Percentiles rank a stretch among this genome's conserved stretches.
These are phyloP conservation scores for Naematelia aurantialba DNA, from an alignment of 768 basidiomycete genomes.

Conservation along the genomic window DNA sequence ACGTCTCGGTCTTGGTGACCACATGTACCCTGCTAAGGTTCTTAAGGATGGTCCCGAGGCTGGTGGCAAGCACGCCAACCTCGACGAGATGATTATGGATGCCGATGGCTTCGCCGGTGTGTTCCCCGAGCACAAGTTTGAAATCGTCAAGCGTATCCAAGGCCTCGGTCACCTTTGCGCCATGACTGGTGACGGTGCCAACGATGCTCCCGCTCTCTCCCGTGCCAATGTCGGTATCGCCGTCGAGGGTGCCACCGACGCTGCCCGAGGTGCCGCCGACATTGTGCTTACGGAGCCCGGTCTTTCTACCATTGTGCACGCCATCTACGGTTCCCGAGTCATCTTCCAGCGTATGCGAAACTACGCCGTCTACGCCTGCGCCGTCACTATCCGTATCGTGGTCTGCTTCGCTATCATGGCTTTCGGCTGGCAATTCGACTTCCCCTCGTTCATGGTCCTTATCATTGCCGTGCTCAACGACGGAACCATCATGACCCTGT, in stretches of 20 bases:
- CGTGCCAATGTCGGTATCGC: conserved; percentile 99
- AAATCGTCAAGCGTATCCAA: conserved; percentile 97
- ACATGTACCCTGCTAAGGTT: conserved; percentile 99
- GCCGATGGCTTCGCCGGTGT: conserved; percentile 99
- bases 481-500: conserved; percentile 96
- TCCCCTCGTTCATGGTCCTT: conserved; percentile 99
- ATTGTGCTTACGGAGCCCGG: conserved; percentile 97
- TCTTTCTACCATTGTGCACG: conserved; percentile 97
- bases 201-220: conserved; percentile 94
- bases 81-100: conserved; percentile 99
- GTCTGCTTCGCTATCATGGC: conserved; percentile 94
- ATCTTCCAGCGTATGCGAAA: conserved; percentile 99
- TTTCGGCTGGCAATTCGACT: conserved; percentile 94
- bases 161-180: conserved; percentile 92
- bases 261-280: conserved; percentile 96
- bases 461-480: conserved; percentile 96
- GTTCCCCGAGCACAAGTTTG: conserved; percentile 99
- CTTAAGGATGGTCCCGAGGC: conserved; percentile 92
- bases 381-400: conserved; percentile 97
- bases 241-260: conserved; percentile 98
- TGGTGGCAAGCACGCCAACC: conserved; percentile 71
- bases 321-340: conserved; percentile 94
- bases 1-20: conserved; percentile 94
- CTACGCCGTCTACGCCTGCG: conserved; percentile 94
- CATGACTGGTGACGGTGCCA: conserved; percentile 99